Base-by-base conservation (phyloP, 371 early-diverging fungal species). In the Dinochytrium kinnereticum region DNA sequence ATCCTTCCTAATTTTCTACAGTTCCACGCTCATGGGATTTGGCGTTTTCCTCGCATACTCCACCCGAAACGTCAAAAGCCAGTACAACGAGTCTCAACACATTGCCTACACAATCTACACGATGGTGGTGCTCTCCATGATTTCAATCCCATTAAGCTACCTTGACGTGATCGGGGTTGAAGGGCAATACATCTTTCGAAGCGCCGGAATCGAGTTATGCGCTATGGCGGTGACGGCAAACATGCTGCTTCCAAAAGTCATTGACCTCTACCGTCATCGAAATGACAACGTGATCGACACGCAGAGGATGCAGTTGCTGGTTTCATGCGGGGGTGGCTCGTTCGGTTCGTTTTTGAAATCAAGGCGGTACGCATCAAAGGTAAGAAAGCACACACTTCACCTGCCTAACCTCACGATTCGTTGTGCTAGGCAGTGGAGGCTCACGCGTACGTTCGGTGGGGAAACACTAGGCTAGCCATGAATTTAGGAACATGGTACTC, bases 51-150 rank as follows among this genome's bases (percentile, higher is more conserved):
- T 66, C 2, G 30, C 66, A 5, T 5, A 10, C 2, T 15, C 21
- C 24, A 66, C 66, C 21, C 5, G 44, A 21, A 66, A 44, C 2
- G 66, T 66, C 10, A 2, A 44, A 5, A 44, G 49, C 2, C 38
- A 10, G 5, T 66, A 40, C 44, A 66, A 44, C 17, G 66, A 66
- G 66, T 5, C 44, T 2, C 13, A 24, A n/a, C 44, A n/a, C 44
- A 26, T 66, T 2, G 66, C 24, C 24, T 66, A 44, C 44, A 28
- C 66, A 19, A 30, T 66, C 21, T 66, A 66, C 44, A 66, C 38
- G 36, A 37, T 38, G 24, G 38, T 66, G 2, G 17, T 66, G 13
- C 17, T 38, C 10, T 19, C n/a, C 28, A 28, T 66, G 19, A 66
- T 66, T 66, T 38, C 30, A 44, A 40, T 66, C 15, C 49, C 66